Conservation (phyloP, 352 stramenopile species). For the Pythium aphanidermatum region DNA sequence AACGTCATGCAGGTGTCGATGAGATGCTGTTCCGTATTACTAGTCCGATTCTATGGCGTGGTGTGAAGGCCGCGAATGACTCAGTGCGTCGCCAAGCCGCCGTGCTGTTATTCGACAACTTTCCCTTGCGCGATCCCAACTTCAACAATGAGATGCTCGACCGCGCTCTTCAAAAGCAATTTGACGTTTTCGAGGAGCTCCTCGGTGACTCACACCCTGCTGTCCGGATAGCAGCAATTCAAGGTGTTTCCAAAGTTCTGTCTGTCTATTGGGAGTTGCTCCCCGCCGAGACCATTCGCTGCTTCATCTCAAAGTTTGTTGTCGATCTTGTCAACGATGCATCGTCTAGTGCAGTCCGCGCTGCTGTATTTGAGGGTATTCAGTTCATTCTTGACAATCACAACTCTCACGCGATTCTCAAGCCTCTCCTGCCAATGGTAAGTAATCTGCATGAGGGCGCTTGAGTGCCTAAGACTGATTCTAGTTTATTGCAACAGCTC, state of each 20-base stretch:
- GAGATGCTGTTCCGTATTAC: slow-evolving; percentile 81
- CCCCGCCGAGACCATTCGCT: slow-evolving; percentile 71
- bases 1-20: slow-evolving; percentile 69
- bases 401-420: slow-evolving; percentile 78
- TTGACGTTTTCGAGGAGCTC: slow-evolving; percentile 76
- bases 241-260: slow-evolving; percentile 75
- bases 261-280: slow-evolving; percentile 85
- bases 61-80: slow-evolving; percentile 77
- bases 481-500: slow-evolving; percentile 29
- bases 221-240: slow-evolving; percentile 70
- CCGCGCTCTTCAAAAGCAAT: slow-evolving; percentile 71
- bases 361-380: slow-evolving; percentile 77
- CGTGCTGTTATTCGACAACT: slow-evolving; percentile 81
- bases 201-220: slow-evolving; percentile 68
- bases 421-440: slow-evolving; percentile 80
- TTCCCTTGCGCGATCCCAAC: slow-evolving; percentile 67
- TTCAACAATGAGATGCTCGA: slow-evolving; percentile 79
- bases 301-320: slow-evolving; percentile 75
- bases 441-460: slow-evolving; percentile 9
- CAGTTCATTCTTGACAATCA: slow-evolving; percentile 87
- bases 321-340: slow-evolving; percentile 80
- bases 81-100: slow-evolving; percentile 76
- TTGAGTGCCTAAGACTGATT: not conserved
- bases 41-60: slow-evolving; percentile 82
- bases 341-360: slow-evolving; percentile 67